Evolutionary conservation across 2,329 filamentous ascomycete genomes (phyloP), one percentile per base, ranked within the genome.

Genomic region (Aureobasidium uvarum): DNA sequence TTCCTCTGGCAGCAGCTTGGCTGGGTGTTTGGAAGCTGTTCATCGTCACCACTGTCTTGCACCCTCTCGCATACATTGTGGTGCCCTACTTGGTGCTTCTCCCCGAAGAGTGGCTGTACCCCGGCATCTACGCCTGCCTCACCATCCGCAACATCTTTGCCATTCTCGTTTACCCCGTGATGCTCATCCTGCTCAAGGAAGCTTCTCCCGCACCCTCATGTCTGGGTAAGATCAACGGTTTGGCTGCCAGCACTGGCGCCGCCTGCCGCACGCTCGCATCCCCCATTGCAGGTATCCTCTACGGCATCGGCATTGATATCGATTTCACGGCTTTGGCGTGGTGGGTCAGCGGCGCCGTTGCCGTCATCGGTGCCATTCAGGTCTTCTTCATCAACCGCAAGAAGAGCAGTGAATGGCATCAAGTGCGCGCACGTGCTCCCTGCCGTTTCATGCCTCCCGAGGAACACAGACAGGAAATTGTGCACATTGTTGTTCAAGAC

Each of bases 141-240:
- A 77, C 84, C 1, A 76, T 90, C 65, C 86, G 89, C 68, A 89
- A 88, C 69, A 78, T 89, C 64, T 85, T 87, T 64, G 87, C 86
- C 8, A 89, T 91, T 69, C 80, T 91, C 41, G 85, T 84, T 25
- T 89, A 88, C 43, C 89, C 88, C 0, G 82, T 89, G 10, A 81
- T 89, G 0, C 80, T 91, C 31, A 90, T 91, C 67, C 79, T 91
- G 63, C 83, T 91, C 71, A 91, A 91, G 74, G 86, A 91, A 76
- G 86, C 89, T 1, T 85, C 86, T 4, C 87, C 88, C 0, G 83
- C 84, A 5, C 79, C 85, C 3, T 82, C 81, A 1, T 83, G 85
- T 5, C 80, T 91, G 18, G 89, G 89, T 1, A 87, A 85, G 70
- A 89, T 91, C 74, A 91, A 91, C 68, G 89, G 89, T 0, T 77